Conservation (phyloP, 2,329 filamentous ascomycete species). For the Fusarium piperis region DNA sequence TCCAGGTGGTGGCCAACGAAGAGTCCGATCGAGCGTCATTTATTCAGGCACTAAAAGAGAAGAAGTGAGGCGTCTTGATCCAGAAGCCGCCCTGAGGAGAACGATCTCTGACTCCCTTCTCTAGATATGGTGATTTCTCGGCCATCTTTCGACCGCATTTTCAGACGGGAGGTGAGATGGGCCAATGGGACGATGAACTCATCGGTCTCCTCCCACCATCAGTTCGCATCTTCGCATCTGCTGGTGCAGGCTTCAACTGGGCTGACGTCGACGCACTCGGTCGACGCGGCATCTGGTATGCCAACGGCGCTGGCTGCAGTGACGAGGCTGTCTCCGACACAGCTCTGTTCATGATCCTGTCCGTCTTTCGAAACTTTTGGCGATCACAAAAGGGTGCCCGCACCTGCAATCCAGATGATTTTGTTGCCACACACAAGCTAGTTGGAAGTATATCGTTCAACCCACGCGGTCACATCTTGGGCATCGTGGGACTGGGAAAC, state of each 20-base stretch:
- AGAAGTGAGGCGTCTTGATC: conserved; percentile 24
- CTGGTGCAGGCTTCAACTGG: conserved; percentile 72
- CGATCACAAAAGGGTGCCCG: conserved; percentile 47
- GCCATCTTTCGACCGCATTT: conserved; percentile 67
- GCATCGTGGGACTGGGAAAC: conserved; percentile 62
- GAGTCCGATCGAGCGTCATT: conserved; percentile 50
- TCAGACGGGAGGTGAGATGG: conserved; percentile 71
- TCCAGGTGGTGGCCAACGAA: conserved; percentile 52
- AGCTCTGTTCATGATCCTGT: conserved; percentile 53
- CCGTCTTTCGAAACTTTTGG: conserved; percentile 61
- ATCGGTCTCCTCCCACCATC: conserved; percentile 62
- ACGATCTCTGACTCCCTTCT: neutral
- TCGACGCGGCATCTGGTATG: conserved; percentile 52
- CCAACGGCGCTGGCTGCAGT: conserved; percentile 54
- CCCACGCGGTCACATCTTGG: conserved; percentile 57
- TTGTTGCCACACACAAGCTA: conserved; percentile 26
- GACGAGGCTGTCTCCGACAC: conserved; percentile 57
- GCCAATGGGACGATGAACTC: conserved; percentile 66
- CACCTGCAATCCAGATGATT: conserved; percentile 27
- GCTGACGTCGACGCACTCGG: conserved; percentile 62
- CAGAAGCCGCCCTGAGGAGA: neutral
- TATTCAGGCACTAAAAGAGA: conserved; percentile 52
- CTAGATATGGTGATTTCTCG: conserved; percentile 40
- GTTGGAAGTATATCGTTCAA: conserved; percentile 55
- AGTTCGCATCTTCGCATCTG: conserved; percentile 67